phyloP scores from a whole-genome alignment of 2,329 filamentous ascomycete species.

The Penicillium italicum region DNA sequence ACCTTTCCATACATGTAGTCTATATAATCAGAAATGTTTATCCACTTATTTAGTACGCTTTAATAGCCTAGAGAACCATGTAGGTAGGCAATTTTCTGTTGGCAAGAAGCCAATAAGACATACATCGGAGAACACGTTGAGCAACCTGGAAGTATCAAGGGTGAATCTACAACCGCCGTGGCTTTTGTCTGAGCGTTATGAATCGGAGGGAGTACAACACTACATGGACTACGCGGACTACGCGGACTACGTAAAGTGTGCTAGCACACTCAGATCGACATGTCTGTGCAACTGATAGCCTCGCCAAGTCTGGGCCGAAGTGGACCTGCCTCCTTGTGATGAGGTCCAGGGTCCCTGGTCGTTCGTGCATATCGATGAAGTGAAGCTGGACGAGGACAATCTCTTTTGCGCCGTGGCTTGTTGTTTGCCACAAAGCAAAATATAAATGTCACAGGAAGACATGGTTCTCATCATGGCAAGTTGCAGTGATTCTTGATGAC shows the following conservation, averaged over 20 bases:
- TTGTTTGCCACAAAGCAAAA: neutral
- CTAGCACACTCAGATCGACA: neutral
- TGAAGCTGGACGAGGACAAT: neutral
- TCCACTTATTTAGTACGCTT: neutral
- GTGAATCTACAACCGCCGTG: neutral
- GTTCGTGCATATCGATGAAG: neutral
- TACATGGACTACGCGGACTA: neutral
- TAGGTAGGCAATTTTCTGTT: too few species aligned
- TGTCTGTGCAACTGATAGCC: neutral
- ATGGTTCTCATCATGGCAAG: neutral
- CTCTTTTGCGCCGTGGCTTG: neutral
- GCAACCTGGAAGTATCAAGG: neutral
- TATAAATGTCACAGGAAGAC: neutral
- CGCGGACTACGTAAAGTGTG: neutral
- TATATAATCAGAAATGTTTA: neutral
- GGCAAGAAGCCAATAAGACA: neutral
- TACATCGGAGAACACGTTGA: neutral
- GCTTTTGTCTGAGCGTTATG: neutral
- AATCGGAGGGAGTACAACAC: neutral
- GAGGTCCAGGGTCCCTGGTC: conserved; percentile 3
- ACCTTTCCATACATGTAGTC: too few species aligned
- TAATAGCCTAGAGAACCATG: too few species aligned
- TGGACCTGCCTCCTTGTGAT: neutral
- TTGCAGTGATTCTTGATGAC: neutral
- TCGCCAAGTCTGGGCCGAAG: neutral